These are phyloP conservation scores for Tolypocladium guangdongense DNA, from an alignment of 2,329 filamentous ascomycete genomes.

Conservation along the genomic window DNA sequence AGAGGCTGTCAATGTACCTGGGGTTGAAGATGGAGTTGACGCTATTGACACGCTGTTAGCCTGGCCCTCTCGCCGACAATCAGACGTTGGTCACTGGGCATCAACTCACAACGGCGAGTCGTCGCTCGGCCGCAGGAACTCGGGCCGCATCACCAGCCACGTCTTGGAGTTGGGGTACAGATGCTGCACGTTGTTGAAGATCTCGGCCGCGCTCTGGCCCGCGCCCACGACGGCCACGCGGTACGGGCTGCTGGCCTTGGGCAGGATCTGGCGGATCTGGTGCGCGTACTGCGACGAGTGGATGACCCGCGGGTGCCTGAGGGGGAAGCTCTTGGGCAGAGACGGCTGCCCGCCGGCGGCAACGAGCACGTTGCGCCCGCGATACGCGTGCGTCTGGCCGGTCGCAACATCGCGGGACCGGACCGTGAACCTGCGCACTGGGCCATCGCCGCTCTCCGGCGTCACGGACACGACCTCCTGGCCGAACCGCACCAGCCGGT, in stretches of 20 bases:
- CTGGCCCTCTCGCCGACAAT: not conserved
- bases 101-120: conserved; percentile 94
- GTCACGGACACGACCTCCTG: conserved; percentile 66
- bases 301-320: conserved; percentile 61
- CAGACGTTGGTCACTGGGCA: conserved; percentile 13
- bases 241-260: conserved; percentile 45
- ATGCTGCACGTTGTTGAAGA: conserved; percentile 78
- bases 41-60: conserved; percentile 29
- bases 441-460: conserved; percentile 32
- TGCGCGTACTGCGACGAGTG: conserved; percentile 83
- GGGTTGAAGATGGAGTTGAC: conserved; percentile 97
- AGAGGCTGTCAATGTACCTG: conserved; percentile 68
- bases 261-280: conserved; percentile 47
- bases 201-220: conserved; percentile 90
- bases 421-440: conserved; percentile 56
- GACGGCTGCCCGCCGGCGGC: conserved; percentile 52
- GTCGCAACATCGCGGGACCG: conserved; percentile 51
- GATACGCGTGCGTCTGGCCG: conserved; percentile 39
- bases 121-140: conserved; percentile 80
- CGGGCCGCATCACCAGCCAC: conserved; percentile 67
- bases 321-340: conserved; percentile 59
- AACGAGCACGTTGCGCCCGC: conserved; percentile 54
- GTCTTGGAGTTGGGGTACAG: conserved; percentile 76
- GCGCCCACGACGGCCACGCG: conserved; percentile 77
- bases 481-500: conserved; percentile 60